Evolutionary conservation across 495 filamentous ascomycete species (phyloP), one percentile per base, ranked within the genome.

Genomic region (Schizothecium vesticola): DNA sequence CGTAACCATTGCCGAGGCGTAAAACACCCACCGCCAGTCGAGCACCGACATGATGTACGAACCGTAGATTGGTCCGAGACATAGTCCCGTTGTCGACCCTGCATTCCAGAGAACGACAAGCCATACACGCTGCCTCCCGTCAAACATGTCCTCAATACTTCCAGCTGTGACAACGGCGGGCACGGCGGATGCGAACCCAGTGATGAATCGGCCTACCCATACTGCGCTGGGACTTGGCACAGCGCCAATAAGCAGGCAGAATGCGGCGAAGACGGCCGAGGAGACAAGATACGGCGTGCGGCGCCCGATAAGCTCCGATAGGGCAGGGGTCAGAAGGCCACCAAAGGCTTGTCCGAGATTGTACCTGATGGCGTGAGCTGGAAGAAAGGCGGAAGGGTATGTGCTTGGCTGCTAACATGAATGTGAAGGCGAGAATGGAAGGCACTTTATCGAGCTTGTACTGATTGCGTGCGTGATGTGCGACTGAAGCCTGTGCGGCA

Each of bases 111-210:
- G 67, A 67, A 80, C 84, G 21, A 86, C 75, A 59, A 84, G 71
- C 80, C 82, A 86, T 16, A 85, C 79, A 8, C 84, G 77, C 26
- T 73, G 76, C 67, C 75, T 74, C 3, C 78, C 77, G 64, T 83
- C 80, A 74, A 80, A 85, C 73, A 86, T 80, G 64, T 86, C 84
- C 67, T 86, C 84, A 63, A 87, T 81, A 58, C 80, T 85, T 11
- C 85, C 84, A 0, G 80, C 78, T 11, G 84, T 79, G 1, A 87
- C 79, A 16, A 83, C 81, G 0, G 81, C 79, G 8, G 84, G 85
- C 3, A 86, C 79, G 19, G 84, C 82, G 0, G 84, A 85, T 23
- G 84, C 71, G 9, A 83, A 65, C 0, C 84, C 85, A 12, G 81
- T 79, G 7, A 83, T 9, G 28, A 83, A 72, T 24, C 85, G 80